A percentile compares a stretch with the other conserved stretches of the same genome.
Conservation (phyloP, 2,329 filamentous ascomycete species). For the Pleoardoris graminearum region DNA sequence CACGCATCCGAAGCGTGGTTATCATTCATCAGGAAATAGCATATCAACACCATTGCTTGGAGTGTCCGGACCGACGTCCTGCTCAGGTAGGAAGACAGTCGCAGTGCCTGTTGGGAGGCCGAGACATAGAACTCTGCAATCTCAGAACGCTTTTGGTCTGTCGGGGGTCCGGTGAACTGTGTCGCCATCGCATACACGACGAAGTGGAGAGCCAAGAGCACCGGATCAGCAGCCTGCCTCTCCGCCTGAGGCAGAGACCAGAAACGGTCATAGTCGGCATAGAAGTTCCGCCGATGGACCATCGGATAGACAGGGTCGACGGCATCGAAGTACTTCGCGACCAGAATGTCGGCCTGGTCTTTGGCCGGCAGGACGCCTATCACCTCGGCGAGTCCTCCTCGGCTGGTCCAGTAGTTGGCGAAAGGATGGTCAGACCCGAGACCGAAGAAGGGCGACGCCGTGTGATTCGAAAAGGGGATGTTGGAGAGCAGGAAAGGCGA, state of each 20-base stretch:
- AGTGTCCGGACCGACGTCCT: slow-evolving; percentile 72
- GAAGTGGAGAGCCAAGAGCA: slow-evolving; percentile 73
- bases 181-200: slow-evolving; percentile 78
- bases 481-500: slow-evolving; percentile 67
- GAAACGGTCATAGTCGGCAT: slow-evolving; percentile 77
- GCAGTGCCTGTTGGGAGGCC: slow-evolving; percentile 75
- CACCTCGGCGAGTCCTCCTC: slow-evolving; percentile 74
- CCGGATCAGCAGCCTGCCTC: slow-evolving; percentile 65
- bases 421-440: slow-evolving; percentile 78
- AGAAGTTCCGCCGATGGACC: slow-evolving; percentile 74
- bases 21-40: slow-evolving; percentile 84
- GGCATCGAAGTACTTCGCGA: slow-evolving; percentile 57
- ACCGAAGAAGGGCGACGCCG: slow-evolving; percentile 78
- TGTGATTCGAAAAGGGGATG: slow-evolving; percentile 70
- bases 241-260: slow-evolving; percentile 66
- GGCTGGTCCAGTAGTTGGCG: slow-evolving; percentile 82
- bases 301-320: slow-evolving; percentile 83
- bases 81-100: slow-evolving; percentile 76
- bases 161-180: slow-evolving; percentile 68
- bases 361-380: slow-evolving; percentile 76
- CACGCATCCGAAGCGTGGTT: slow-evolving; percentile 83
- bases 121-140: slow-evolving; percentile 82
- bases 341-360: slow-evolving; percentile 72
- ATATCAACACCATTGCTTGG: slow-evolving; percentile 80
- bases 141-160: slow-evolving; percentile 67